Evolutionary conservation across 2,329 filamentous ascomycete genomes (phyloP).

Genomic region (Fusarium armeniacum): DNA sequence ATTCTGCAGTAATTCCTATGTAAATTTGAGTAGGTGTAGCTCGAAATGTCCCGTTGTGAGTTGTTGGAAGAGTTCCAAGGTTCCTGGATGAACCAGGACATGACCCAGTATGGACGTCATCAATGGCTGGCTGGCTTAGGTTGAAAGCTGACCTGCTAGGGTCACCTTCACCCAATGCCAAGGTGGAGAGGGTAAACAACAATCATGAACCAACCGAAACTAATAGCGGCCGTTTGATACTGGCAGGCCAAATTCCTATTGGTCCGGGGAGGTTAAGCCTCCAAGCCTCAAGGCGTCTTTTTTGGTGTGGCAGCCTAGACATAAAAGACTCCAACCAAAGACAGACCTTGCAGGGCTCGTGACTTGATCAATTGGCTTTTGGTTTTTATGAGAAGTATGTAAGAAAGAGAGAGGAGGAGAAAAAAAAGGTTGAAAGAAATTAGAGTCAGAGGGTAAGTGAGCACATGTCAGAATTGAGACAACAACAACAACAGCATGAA

Average conservation of each 20-base stretch:
- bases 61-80: constrained; percentile 32
- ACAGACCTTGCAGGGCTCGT: constrained; percentile 39
- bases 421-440: neutral
- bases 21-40: constrained; percentile 1
- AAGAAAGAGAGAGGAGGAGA: constrained; percentile 3
- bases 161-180: constrained; percentile 8
- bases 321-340: constrained; percentile 13
- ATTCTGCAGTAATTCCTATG: constrained; percentile 13
- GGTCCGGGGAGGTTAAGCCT: constrained; percentile 24
- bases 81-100: constrained; percentile 37
- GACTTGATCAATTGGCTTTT: constrained; percentile 32
- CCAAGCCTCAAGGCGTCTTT: constrained; percentile 10
- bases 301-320: constrained; percentile 32
- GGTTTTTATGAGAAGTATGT: neutral
- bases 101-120: constrained; percentile 39
- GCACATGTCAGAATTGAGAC: constrained; percentile 29
- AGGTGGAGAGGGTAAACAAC: constrained; percentile 7
- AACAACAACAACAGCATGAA: constrained; percentile 2
- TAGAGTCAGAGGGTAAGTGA: neutral
- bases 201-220: constrained; percentile 25
- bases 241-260: constrained; percentile 25
- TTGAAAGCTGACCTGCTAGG: constrained; percentile 15
- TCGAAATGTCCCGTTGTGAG: constrained; percentile 31
- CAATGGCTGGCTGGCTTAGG: constrained; percentile 5
- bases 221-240: constrained; percentile 31